Conservation (phyloP, 257 asterid species). For the Penstemon davidsonii region DNA sequence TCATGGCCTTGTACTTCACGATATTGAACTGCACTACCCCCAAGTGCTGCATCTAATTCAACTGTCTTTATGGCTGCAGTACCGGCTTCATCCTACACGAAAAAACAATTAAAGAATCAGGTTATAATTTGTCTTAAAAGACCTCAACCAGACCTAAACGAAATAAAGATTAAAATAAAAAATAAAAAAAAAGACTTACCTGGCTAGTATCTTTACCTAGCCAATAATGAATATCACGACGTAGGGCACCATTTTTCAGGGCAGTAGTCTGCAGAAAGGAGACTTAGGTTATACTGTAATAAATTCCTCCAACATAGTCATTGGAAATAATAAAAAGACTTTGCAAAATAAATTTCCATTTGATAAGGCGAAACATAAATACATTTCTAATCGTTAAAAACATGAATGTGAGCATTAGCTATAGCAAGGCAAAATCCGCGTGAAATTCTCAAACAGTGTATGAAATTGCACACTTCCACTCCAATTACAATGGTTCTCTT, state of each 20-base stretch:
- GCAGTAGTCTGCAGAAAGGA: slow-evolving; percentile 73
- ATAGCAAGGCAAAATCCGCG: background rate
- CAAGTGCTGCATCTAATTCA: slow-evolving; percentile 93
- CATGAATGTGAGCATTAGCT: background rate
- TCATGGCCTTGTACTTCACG: slow-evolving; percentile 98
- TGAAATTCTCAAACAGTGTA: background rate
- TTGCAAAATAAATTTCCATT: background rate
- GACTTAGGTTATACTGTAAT: slow-evolving; percentile 29
- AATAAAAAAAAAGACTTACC: slow-evolving; percentile 44
- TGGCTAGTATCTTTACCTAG: slow-evolving; percentile 90
- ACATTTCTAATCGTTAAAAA: background rate
- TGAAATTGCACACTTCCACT: too few relatives aligned
- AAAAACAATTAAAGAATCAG: slow-evolving; percentile 28
- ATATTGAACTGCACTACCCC: slow-evolving; percentile 98
- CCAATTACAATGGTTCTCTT: background rate
- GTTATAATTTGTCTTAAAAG: slow-evolving; percentile 4
- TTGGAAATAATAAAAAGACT: slow-evolving; percentile 8
- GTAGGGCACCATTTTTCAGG: slow-evolving; percentile 76
- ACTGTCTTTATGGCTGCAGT: slow-evolving; percentile 87
- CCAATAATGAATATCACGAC: slow-evolving; percentile 97
- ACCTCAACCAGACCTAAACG: background rate
- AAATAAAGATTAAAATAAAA: background rate
- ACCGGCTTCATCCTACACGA: slow-evolving; percentile 82
- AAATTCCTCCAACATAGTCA: slow-evolving; percentile 19
- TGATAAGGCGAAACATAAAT: background rate